These are phyloP conservation scores for Boletus tomentosulus DNA, from an alignment of 768 basidiomycete species.

Conservation along the genomic window DNA sequence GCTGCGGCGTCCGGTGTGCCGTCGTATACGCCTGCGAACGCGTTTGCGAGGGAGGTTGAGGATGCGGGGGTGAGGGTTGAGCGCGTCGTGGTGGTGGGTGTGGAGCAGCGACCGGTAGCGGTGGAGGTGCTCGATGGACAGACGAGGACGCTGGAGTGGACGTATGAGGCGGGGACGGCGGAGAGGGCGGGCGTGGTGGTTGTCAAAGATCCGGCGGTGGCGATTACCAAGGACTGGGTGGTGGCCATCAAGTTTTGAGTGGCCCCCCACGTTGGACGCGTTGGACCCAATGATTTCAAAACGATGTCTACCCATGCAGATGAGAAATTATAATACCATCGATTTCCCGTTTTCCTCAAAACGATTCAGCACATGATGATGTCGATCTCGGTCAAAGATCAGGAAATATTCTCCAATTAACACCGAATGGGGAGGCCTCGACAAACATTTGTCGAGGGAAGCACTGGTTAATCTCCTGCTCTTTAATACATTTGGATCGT, in stretches of 20 bases:
- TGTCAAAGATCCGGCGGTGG: conserved; percentile 71
- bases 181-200: conserved; percentile 56
- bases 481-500: neutral
- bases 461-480: neutral
- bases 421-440: no score
- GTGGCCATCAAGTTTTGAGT: conserved; percentile 37
- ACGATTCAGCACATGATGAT: no score
- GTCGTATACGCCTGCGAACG: conserved; percentile 54
- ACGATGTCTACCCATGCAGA: neutral
- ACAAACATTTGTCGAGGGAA: no score
- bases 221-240: conserved; percentile 61
- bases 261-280: no score
- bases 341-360: no score
- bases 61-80: conserved; percentile 65
- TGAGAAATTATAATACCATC: no score
- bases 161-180: conserved; percentile 60
- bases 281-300: neutral
- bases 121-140: conserved; percentile 40
- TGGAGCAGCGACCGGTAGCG: conserved; percentile 54
- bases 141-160: conserved; percentile 54
- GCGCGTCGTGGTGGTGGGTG: conserved; percentile 74
- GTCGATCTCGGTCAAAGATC: no score
- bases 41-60: conserved; percentile 60
- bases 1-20: conserved; percentile 51
- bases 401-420: no score